A percentile compares a stretch with the other conserved stretches of the same genome.
phyloP scores from a whole-genome alignment of 805 yeast species.

The Pichia phayaonensis region DNA sequence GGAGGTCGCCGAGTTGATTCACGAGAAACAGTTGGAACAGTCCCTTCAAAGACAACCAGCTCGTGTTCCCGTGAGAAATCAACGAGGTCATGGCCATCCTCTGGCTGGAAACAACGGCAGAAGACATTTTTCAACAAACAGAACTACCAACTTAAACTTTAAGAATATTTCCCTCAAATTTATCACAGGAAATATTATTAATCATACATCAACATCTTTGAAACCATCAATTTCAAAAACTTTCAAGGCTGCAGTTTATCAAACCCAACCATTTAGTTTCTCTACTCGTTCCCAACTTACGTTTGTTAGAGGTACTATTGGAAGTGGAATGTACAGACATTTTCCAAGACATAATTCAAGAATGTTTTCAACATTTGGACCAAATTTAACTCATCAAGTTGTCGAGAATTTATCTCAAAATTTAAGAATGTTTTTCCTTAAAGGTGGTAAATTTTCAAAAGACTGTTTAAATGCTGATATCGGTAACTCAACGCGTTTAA shows the following conservation, averaged over 20 bases:
- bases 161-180: not conserved
- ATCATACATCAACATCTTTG: not conserved
- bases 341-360: constrained; percentile 31
- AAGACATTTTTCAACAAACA: constrained; percentile 22
- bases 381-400: constrained; percentile 43
- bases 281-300: constrained; percentile 14
- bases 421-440: constrained; percentile 29
- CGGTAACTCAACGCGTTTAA: not conserved
- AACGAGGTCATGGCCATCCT: constrained; percentile 14
- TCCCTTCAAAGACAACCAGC: constrained; percentile 35
- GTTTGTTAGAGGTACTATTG: constrained; percentile 9
- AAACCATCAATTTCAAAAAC: constrained; percentile 7
- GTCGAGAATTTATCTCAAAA: constrained; percentile 50
- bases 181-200: not conserved
- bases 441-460: constrained; percentile 27
- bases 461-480: constrained; percentile 16
- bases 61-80: constrained; percentile 17
- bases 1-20: constrained; percentile 36
- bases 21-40: constrained; percentile 23
- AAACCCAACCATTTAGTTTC: constrained; percentile 24
- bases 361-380: constrained; percentile 33
- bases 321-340: constrained; percentile 28
- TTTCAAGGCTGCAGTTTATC: constrained; percentile 18
- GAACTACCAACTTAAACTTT: not conserved
- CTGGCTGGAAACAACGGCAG: constrained; percentile 13